Percentiles rank a stretch among this genome's conserved stretches.
phyloP scores from a whole-genome alignment of 805 yeast genomes.

The Barnettozyma sucrosica region DNA sequence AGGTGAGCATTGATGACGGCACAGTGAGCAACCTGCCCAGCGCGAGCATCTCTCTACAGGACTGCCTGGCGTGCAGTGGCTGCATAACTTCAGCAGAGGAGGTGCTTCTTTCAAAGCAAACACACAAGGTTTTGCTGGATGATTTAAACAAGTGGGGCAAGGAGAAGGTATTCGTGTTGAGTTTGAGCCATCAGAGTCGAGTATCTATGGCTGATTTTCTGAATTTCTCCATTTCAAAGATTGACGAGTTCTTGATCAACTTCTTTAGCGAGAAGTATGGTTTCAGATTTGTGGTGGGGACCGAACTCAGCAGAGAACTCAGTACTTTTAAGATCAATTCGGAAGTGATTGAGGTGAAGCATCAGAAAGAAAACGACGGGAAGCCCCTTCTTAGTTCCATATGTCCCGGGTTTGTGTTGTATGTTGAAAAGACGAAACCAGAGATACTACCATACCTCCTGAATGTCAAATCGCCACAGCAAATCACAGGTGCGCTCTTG shows the following conservation, averaged over 20 bases:
- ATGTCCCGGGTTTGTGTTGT: conserved; percentile 96
- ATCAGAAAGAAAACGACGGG: conserved; percentile 2
- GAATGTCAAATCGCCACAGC: conserved; percentile 84
- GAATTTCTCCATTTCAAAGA: conserved; percentile 41
- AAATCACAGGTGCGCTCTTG: conserved; percentile 76
- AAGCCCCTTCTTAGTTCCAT: conserved; percentile 47
- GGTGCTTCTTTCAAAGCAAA: conserved; percentile 83
- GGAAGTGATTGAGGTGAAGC: conserved; percentile 24
- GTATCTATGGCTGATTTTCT: conserved; percentile 74
- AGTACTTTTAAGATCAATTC: conserved; percentile 49
- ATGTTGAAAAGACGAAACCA: conserved; percentile 94
- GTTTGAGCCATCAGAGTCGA: conserved; percentile 82
- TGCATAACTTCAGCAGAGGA: conserved; percentile 98
- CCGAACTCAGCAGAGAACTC: conserved; percentile 72
- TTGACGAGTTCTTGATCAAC: conserved; percentile 57
- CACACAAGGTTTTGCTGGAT: conserved; percentile 70
- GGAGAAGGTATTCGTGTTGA: conserved; percentile 53
- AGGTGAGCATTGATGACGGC: conserved; percentile 58
- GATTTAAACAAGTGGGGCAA: conserved; percentile 38
- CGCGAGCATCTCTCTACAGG: conserved; percentile 85
- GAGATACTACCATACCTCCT: conserved; percentile 67
- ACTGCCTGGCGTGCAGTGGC: conserved; percentile 95
- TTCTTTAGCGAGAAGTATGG: conserved; percentile 58
- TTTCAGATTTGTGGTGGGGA: conserved; percentile 73
- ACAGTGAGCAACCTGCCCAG: conserved; percentile 46